phyloP scores from a whole-genome alignment of 2,329 filamentous ascomycete genomes.

The Chaetomiaceae sp. region DNA sequence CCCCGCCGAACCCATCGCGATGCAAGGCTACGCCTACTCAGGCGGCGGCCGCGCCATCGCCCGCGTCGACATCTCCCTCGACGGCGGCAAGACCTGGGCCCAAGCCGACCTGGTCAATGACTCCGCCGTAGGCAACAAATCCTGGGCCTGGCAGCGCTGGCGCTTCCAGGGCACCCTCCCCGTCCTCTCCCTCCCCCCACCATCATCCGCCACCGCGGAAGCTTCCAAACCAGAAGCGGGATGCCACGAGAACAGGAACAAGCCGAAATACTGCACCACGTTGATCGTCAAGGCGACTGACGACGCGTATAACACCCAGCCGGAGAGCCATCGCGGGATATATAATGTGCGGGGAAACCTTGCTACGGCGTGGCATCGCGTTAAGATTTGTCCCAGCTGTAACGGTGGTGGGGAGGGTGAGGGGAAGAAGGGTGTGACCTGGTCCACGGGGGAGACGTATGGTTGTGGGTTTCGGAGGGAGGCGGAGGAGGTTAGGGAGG shows the following conservation, averaged over 20 bases:
- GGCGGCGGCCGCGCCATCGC: constrained; percentile 62
- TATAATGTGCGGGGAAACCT: constrained; percentile 63
- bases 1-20: constrained; percentile 31
- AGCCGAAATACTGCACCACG: constrained; percentile 40
- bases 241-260: constrained; percentile 11
- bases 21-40: constrained; percentile 63
- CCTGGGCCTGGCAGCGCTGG: constrained; percentile 64
- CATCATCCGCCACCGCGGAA: neutral
- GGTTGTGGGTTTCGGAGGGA: constrained; percentile 29
- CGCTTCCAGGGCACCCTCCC: constrained; percentile 48
- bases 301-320: constrained; percentile 62
- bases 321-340: constrained; percentile 53
- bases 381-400: constrained; percentile 38
- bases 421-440: constrained; percentile 25
- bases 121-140: constrained; percentile 39
- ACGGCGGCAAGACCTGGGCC: constrained; percentile 59
- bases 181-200: constrained; percentile 8
- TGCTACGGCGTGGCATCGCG: constrained; percentile 62
- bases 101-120: constrained; percentile 57
- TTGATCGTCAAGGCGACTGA: constrained; percentile 63
- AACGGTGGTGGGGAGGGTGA: constrained; percentile 12
- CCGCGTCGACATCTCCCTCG: constrained; percentile 62
- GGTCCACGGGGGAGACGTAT: constrained; percentile 27
- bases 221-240: constrained; percentile 1
- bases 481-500: constrained; percentile 19